Evolutionary conservation across 495 filamentous ascomycete species (phyloP).

Genomic region (Trichoderma asperelloides): DNA sequence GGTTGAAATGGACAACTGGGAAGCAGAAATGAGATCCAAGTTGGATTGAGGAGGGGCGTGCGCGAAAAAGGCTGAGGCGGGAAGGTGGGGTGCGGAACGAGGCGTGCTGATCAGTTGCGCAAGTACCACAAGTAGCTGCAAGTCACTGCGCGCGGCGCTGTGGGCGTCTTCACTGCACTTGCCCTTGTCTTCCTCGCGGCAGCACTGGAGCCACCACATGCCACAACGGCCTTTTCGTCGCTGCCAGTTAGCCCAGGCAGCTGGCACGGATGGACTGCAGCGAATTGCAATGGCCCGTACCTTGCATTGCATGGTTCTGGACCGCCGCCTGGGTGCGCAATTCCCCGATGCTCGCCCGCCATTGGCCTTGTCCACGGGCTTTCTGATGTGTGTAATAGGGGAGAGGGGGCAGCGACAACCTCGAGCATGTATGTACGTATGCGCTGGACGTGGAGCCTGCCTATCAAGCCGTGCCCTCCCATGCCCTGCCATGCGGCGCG

Average conservation of each 20-base stretch:
- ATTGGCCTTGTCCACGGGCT: background rate
- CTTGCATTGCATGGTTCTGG: constrained; percentile 2
- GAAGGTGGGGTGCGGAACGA: background rate
- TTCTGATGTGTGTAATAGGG: background rate
- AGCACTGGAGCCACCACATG: background rate
- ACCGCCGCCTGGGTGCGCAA: background rate
- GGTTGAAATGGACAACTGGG: background rate
- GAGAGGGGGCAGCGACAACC: background rate
- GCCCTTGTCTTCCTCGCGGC: background rate
- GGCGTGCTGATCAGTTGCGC: background rate
- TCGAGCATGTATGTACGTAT: background rate
- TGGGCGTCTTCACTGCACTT: background rate
- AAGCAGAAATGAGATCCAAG: background rate
- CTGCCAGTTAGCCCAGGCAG: too few species aligned
- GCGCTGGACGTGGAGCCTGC: background rate
- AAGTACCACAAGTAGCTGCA: constrained; percentile 1
- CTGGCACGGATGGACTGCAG: too few species aligned
- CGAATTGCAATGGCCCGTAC: background rate
- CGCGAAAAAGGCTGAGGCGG: background rate
- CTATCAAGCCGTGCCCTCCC: background rate
- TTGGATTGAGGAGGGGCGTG: background rate
- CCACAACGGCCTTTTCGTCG: too few species aligned
- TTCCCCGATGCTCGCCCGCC: background rate
- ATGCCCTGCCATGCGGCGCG: background rate
- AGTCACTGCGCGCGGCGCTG: background rate